Evolutionary conservation across 768 basidiomycete species (phyloP).

Genomic region (Mycena latifolia): DNA sequence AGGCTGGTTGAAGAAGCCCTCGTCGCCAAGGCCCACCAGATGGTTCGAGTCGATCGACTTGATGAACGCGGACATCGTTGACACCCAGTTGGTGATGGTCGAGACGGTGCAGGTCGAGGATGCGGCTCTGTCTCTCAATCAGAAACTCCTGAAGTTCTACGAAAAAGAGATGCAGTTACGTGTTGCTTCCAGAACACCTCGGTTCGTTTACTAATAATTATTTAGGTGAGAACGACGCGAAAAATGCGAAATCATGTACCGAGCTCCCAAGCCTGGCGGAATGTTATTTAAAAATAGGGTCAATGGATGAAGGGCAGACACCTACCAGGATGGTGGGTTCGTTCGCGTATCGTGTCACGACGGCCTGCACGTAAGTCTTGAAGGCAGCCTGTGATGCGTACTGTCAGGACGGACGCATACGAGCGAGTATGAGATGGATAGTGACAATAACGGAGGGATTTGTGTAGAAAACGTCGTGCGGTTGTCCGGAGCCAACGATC

Average conservation of each 20-base stretch:
- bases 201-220: constrained; percentile 29
- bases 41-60: constrained; percentile 74
- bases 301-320: too few species aligned
- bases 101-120: constrained; percentile 63
- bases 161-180: constrained; percentile 33
- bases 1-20: constrained; percentile 72
- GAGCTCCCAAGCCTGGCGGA: constrained; percentile 43
- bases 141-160: too few species aligned
- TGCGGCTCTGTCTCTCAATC: constrained; percentile 34
- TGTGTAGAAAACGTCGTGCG: constrained; percentile 74
- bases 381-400: constrained; percentile 53
- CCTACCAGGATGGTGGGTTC: constrained; percentile 70
- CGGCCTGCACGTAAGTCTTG: constrained; percentile 65
- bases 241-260: constrained; percentile 45
- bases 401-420: constrained; percentile 9
- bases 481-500: constrained; percentile 52
- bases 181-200: constrained; percentile 26
- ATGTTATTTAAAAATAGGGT: too few species aligned
- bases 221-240: constrained; percentile 3
- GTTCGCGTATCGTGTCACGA: constrained; percentile 62
- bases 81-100: constrained; percentile 67
- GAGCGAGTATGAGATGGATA: constrained; percentile 2
- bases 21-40: constrained; percentile 73
- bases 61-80: constrained; percentile 69
- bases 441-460: constrained; percentile 61